phyloP scores from a whole-genome alignment of 305 asterid species.

The Fraxinus angustifolia region DNA sequence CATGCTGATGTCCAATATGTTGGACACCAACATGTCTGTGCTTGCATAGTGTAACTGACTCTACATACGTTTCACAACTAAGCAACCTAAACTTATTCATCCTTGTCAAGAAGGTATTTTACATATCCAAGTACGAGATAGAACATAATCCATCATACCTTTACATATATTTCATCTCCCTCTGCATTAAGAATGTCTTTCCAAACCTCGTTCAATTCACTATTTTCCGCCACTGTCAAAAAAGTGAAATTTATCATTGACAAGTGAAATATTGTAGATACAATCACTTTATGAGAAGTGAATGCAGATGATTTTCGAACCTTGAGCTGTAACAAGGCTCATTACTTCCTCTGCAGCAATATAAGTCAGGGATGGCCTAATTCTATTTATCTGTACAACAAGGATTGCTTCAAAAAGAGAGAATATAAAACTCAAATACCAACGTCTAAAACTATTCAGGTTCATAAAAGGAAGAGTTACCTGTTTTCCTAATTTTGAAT shows the following conservation, averaged over 20 bases:
- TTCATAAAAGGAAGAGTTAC: slow-evolving; percentile 30
- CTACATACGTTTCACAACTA: neutral
- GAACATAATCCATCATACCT: slow-evolving; percentile 40
- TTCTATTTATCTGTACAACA: slow-evolving; percentile 57
- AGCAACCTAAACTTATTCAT: neutral
- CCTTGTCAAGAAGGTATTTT: neutral
- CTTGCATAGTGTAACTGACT: neutral
- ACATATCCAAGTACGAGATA: neutral
- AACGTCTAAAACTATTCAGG: slow-evolving; percentile 5
- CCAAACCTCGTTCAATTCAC: slow-evolving; percentile 88
- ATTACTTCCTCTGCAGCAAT: slow-evolving; percentile 91
- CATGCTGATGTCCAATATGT: neutral
- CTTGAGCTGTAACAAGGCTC: slow-evolving; percentile 99
- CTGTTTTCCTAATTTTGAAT: slow-evolving; percentile 91
- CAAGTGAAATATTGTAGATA: neutral
- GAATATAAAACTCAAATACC: neutral
- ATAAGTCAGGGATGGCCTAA: slow-evolving; percentile 80
- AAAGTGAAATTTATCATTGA: slow-evolving; percentile 1
- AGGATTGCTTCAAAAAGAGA: neutral
- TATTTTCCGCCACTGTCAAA: slow-evolving; percentile 72
- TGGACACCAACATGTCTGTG: neutral
- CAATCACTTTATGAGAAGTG: neutral
- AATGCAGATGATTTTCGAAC: slow-evolving; percentile 30
- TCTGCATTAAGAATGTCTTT: slow-evolving; percentile 84
- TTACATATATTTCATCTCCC: slow-evolving; percentile 92